These are phyloP conservation scores for Neofusicoccum sp. DNA, from an alignment of 2,329 filamentous ascomycete genomes.

Conservation along the genomic window DNA sequence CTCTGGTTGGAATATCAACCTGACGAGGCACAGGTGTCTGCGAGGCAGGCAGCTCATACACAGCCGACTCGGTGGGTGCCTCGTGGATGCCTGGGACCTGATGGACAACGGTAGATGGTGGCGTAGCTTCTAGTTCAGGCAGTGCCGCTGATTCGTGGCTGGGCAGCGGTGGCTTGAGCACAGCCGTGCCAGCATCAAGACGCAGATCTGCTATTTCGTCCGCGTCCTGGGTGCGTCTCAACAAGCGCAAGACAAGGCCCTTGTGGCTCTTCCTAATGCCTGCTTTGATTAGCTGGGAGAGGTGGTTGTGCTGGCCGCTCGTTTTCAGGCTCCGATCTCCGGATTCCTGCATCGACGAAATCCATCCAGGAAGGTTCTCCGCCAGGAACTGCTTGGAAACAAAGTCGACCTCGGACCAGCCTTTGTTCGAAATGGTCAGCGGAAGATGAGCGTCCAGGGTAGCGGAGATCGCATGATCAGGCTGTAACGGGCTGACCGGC, in stretches of 20 bases:
- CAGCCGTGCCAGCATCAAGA: neutral
- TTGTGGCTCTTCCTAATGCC: conserved; percentile 38
- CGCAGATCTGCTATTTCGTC: conserved; percentile 12
- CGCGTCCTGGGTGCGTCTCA: conserved; percentile 30
- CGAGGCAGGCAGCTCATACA: conserved; percentile 4
- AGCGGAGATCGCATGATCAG: neutral
- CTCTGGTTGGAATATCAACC: neutral
- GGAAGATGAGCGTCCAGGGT: neutral
- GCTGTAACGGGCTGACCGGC: neutral
- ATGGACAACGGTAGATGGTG: neutral
- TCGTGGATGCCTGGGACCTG: conserved; percentile 16
- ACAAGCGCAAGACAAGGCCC: conserved; percentile 34
- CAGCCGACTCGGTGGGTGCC: neutral
- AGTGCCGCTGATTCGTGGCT: too few species aligned
- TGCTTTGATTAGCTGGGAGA: conserved; percentile 34
- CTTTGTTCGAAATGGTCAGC: conserved; percentile 5
- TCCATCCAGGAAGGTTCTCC: conserved; percentile 8
- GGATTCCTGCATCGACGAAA: neutral
- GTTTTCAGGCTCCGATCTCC: conserved; percentile 8
- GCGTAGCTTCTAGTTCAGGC: conserved; percentile 3
- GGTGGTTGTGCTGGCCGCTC: conserved; percentile 30
- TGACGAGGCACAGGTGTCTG: neutral
- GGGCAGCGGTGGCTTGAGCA: neutral
- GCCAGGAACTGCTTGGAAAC: conserved; percentile 12
- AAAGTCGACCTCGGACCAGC: conserved; percentile 6